Base-by-base conservation (phyloP, 768 basidiomycete species). In the Krasilnikovozyma curviuscula region DNA sequence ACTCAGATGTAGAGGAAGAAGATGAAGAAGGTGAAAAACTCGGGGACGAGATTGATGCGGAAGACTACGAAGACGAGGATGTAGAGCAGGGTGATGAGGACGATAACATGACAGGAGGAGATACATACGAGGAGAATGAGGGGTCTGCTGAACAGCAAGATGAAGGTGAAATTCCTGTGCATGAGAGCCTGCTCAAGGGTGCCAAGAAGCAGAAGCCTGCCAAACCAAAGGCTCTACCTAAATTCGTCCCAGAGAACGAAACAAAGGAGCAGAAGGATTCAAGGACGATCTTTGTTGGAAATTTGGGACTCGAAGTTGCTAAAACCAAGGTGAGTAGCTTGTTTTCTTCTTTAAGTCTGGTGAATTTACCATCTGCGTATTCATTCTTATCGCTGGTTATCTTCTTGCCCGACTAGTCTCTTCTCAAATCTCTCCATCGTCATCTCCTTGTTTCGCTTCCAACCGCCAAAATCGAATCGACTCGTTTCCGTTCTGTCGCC, bases 201-300 rank as follows among this genome's bases (percentile, higher is more conserved):
- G 45, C 35, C 25, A 43, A 45, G 37, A 7, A 28, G 2, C 23
- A 24, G 27, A 46, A 46, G 50, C 21, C 28, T 24, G 35, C 34
- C 30, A 52, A 52, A 46, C n/a, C 38, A 6, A 46, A 40, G 33
- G 31, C 35, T 18, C 21, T 28, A 30, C 41, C 57, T 14, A 80
- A 76, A 52, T 71, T 69, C 55, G 68, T 70, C 1, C 83, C 81
- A 0, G 53, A 65, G 23, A 77, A 74, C 46, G 89, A 95, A 65
- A 81, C 81, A 0, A 61, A 73, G 16, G 76, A 75, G 47, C 75
- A 73, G 52, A 73, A 80, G 40, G 77, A 93, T 57, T 71, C 72
- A 16, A 74, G 91, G 24, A 95, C 91, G 5, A 69, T 95, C 40
- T 98, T 98, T 63, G 68, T 98, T 13, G 89, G 89, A 3, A 95